Percentiles rank a stretch among this genome's conserved stretches.
Evolutionary conservation across 1,284 basidiomycete genomes (phyloP).

Genomic region (Malassezia furfur): DNA sequence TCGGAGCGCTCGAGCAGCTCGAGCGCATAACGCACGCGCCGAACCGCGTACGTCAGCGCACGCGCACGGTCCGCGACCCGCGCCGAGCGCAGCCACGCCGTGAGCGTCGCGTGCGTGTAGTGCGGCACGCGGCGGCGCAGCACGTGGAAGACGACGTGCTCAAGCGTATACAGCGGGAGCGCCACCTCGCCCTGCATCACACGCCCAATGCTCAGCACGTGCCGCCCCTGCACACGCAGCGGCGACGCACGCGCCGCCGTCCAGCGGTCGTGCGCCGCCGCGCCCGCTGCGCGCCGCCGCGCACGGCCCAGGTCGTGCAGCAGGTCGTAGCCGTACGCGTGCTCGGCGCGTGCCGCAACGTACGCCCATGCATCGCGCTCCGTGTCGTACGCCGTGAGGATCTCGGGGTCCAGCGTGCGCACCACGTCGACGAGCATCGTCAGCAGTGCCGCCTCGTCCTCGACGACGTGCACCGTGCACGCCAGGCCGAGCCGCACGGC

Average conservation of each 20-base stretch:
- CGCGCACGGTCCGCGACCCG: slow-evolving; percentile 16
- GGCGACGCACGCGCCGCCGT: slow-evolving; percentile 66
- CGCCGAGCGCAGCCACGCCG: slow-evolving; percentile 58
- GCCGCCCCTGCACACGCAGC: slow-evolving; percentile 74
- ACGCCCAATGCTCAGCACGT: slow-evolving; percentile 85
- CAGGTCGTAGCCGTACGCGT: slow-evolving; percentile 31
- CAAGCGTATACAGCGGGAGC: slow-evolving; percentile 73
- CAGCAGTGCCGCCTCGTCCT: slow-evolving; percentile 70
- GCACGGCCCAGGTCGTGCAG: slow-evolving; percentile 48
- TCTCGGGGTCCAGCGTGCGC: slow-evolving; percentile 74
- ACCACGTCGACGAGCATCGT: slow-evolving; percentile 70
- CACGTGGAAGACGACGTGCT: slow-evolving; percentile 63
- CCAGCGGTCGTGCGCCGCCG: slow-evolving; percentile 52
- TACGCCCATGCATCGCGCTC: slow-evolving; percentile 86
- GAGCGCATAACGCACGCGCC: slow-evolving; percentile 27
- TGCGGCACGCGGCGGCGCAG: slow-evolving; percentile 55
- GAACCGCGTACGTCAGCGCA: slow-evolving; percentile 30
- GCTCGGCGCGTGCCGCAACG: slow-evolving; percentile 59
- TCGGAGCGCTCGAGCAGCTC: slow-evolving; percentile 40
- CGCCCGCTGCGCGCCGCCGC: slow-evolving; percentile 9
- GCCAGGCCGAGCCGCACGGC: slow-evolving; percentile 27
- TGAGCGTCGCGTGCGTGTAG: slow-evolving; percentile 62
- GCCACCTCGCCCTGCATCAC: slow-evolving; percentile 77
- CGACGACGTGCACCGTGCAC: slow-evolving; percentile 55
- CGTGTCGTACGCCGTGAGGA: slow-evolving; percentile 83